Evolutionary conservation across 805 yeast genomes (phyloP).

Genomic region (Scheffersomyces coipomensis): DNA sequence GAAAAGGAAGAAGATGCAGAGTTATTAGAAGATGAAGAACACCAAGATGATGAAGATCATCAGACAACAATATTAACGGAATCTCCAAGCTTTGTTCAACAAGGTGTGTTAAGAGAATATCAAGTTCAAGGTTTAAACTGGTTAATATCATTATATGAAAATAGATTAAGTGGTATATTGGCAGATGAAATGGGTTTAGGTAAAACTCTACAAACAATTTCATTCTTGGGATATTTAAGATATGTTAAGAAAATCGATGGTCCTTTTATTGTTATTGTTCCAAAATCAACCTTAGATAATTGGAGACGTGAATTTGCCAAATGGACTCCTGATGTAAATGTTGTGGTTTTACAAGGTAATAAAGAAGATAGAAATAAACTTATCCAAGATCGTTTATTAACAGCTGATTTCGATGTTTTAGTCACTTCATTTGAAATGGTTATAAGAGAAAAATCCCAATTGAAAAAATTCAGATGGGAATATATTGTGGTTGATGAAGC

Average conservation of each 20-base stretch:
- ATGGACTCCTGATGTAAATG: conserved; percentile 95
- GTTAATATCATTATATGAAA: conserved; percentile 86
- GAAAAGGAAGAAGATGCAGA: conserved; percentile 97
- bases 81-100: conserved; percentile 70
- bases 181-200: conserved; percentile 99
- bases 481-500: conserved; percentile 95
- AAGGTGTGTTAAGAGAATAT: conserved; percentile 81
- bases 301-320: conserved; percentile 93
- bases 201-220: conserved; percentile 90
- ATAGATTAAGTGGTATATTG: conserved; percentile 84
- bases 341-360: conserved; percentile 82
- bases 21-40: conserved; percentile 77
- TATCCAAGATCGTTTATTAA: conserved; percentile 56
- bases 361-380: conserved; percentile 73
- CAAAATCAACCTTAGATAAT: conserved; percentile 92
- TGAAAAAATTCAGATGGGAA: conserved; percentile 88
- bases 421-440: conserved; percentile 94
- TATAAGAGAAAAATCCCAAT: conserved; percentile 76
- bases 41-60: conserved; percentile 46
- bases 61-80: conserved; percentile 74
- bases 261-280: conserved; percentile 88
- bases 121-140: conserved; percentile 95
- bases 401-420: conserved; percentile 84
- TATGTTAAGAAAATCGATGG: conserved; percentile 79
- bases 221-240: conserved; percentile 86